Evolutionary conservation across 1,284 basidiomycete genomes (phyloP), one percentile per base, ranked within the genome.

Genomic region (Hypsizygus ulmarius): DNA sequence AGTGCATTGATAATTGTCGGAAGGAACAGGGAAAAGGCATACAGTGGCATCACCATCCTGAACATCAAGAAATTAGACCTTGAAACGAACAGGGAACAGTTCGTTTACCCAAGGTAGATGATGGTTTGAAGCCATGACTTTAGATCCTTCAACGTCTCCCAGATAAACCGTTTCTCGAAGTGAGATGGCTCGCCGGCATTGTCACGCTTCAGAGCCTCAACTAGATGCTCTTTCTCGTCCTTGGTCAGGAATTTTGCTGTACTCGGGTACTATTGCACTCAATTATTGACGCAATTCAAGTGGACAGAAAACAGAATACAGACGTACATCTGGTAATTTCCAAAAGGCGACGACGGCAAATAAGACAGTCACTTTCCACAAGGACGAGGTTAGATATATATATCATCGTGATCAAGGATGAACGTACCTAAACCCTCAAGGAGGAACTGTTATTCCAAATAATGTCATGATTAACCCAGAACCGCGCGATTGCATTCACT

Each of bases 211-310:
- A 74, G 53, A 40, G 64, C 55, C 11, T 55, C 57, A 8, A 68
- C 39, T 12, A 72, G 41, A 43, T 58, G 49, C 8, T 30, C 44
- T 43, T 60, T 61, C 52, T 70, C 68, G 2, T 46, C 28, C 14
- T 60, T 52, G 9, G 67, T 70, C 54, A 72, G 56, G 52, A 70
- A 72, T n/a, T 59, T 68, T 3, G 71, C 71, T 2, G 70, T 73
- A 38, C 65, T 59, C 9, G 70, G 72, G 46, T 63, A 72, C 71
- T 72, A 47, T 7, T 12, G 7, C n/a, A 40, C 27, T 5, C 8
- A 21, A 37, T 29, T 42, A 38, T 39, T 12, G 30, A 35, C n/a
- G 35, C 5, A 12, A 14, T 5, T 19, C 11, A 37, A 14, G 15
- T 19, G 7, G 27, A 2, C 3, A 14, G 33, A 9, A 3, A 50